phyloP scores from a whole-genome alignment of 139 green algal species.

The Dunaliella primolecta region DNA sequence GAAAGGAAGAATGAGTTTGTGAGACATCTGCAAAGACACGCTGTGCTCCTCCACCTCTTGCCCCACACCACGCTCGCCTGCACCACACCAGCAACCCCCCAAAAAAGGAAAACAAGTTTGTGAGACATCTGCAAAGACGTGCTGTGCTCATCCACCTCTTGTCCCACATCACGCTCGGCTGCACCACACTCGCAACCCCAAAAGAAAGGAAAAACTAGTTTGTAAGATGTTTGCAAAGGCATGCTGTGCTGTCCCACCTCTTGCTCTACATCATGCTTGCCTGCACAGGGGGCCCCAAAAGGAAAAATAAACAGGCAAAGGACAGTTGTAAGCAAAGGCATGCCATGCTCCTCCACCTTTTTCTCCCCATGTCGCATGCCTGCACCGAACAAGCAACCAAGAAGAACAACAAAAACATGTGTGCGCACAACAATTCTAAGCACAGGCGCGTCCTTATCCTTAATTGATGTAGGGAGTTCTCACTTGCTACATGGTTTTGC shows the following conservation, averaged over 20 bases:
- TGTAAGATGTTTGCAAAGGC: conserved; percentile 58
- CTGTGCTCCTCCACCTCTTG: conserved; percentile 82
- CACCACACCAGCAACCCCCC: background rate
- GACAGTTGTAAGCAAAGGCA: conserved; percentile 76
- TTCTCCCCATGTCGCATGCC: conserved; percentile 50
- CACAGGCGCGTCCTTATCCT: too few relatives aligned
- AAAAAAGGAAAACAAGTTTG: too few relatives aligned
- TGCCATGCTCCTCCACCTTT: conserved; percentile 82
- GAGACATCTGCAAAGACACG: conserved; percentile 72
- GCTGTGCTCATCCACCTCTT: conserved; percentile 82
- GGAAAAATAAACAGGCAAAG: too few relatives aligned
- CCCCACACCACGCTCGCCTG: conserved; percentile 52
- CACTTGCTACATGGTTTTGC: too few relatives aligned
- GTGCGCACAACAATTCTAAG: conserved; percentile 42
- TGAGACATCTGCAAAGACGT: conserved; percentile 71
- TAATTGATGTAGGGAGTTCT: too few relatives aligned
- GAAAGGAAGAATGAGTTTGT: too few relatives aligned
- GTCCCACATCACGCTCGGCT: conserved; percentile 51
- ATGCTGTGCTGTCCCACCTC: conserved; percentile 86
- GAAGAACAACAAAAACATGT: too few relatives aligned
- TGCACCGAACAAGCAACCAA: background rate
- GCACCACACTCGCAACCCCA: background rate
- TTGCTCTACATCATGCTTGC: conserved; percentile 50
- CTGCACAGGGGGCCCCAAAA: conserved; percentile 5
- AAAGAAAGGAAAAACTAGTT: too few relatives aligned